Conservation (phyloP, 2,329 filamentous ascomycete species). For the Fusarium burgessii region DNA sequence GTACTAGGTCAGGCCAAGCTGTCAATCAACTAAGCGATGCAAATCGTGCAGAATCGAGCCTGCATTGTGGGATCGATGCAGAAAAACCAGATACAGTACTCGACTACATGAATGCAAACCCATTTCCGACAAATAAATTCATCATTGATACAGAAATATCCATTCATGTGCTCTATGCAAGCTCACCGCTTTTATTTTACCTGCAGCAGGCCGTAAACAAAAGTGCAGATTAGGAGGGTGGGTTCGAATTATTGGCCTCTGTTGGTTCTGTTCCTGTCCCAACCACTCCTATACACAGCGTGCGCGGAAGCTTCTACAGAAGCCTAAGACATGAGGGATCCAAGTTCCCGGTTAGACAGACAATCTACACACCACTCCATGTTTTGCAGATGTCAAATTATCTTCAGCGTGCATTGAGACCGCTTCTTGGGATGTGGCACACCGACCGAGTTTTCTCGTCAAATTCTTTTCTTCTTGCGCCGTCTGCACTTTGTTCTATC, state of each 20-base stretch:
- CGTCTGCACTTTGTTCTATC: background rate
- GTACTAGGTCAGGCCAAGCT: background rate
- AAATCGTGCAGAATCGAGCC: slow-evolving; percentile 9
- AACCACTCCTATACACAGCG: background rate
- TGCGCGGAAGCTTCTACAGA: background rate
- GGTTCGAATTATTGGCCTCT: slow-evolving; percentile 13
- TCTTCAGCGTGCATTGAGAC: slow-evolving; percentile 5
- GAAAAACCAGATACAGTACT: slow-evolving; percentile 6
- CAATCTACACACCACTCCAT: slow-evolving; percentile 3
- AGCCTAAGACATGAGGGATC: background rate
- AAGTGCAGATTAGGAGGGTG: background rate
- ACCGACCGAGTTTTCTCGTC: slow-evolving; percentile 1
- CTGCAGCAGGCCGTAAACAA: slow-evolving; percentile 1
- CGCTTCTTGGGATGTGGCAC: slow-evolving; percentile 3
- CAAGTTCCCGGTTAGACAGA: slow-evolving; percentile 4
- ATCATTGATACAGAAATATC: background rate
- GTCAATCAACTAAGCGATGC: slow-evolving; percentile 11
- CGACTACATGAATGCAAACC: background rate
- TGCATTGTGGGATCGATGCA: slow-evolving; percentile 13
- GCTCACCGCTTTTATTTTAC: slow-evolving; percentile 15
- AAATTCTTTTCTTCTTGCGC: background rate
- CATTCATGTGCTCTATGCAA: background rate
- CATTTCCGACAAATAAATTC: background rate
- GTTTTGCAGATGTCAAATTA: slow-evolving; percentile 24
- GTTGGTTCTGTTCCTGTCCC: slow-evolving; percentile 12